Conservation (phyloP, 2,329 filamentous ascomycete genomes). For the Sarocladiaceae sp. region DNA sequence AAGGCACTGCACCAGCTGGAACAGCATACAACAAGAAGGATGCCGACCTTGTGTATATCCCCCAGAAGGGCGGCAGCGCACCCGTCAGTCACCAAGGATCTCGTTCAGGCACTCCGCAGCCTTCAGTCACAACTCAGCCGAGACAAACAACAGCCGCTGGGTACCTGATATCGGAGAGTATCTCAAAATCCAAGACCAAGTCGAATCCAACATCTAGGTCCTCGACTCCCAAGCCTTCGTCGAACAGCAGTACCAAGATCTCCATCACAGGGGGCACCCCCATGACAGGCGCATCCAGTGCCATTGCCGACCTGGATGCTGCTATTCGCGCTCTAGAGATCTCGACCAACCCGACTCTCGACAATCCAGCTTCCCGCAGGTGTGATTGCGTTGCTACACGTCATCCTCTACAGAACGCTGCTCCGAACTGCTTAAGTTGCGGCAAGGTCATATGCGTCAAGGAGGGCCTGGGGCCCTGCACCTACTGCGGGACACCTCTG, state of each 20-base stretch:
- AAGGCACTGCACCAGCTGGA: conserved; percentile 60
- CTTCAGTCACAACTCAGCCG: conserved; percentile 36
- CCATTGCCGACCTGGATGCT: conserved; percentile 64
- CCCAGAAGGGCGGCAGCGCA: conserved; percentile 35
- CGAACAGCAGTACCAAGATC: conserved; percentile 53
- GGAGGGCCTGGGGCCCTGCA: conserved; percentile 90
- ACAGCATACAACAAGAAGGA: conserved; percentile 69
- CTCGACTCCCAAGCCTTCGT: conserved; percentile 47
- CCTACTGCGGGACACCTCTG: conserved; percentile 74
- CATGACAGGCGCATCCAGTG: conserved; percentile 75
- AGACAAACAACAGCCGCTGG: conserved; percentile 59
- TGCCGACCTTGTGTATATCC: conserved; percentile 66
- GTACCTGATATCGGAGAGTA: conserved; percentile 71
- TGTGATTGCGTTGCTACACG: conserved; percentile 86
- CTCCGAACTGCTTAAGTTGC: conserved; percentile 86
- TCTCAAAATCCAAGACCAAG: conserved; percentile 50
- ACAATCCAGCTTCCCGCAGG: conserved; percentile 49
- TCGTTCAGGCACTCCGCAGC: conserved; percentile 29
- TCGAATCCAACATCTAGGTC: conserved; percentile 45
- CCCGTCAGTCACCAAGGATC: conserved; percentile 30
- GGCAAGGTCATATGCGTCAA: conserved; percentile 94
- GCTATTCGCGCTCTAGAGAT: conserved; percentile 86
- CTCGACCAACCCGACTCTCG: conserved; percentile 76
- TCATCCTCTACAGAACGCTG: conserved; percentile 83
- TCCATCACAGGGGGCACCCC: conserved; percentile 69